These are phyloP conservation scores for Alternaria burnsii DNA, from an alignment of 2,329 filamentous ascomycete genomes.

Conservation along the genomic window DNA sequence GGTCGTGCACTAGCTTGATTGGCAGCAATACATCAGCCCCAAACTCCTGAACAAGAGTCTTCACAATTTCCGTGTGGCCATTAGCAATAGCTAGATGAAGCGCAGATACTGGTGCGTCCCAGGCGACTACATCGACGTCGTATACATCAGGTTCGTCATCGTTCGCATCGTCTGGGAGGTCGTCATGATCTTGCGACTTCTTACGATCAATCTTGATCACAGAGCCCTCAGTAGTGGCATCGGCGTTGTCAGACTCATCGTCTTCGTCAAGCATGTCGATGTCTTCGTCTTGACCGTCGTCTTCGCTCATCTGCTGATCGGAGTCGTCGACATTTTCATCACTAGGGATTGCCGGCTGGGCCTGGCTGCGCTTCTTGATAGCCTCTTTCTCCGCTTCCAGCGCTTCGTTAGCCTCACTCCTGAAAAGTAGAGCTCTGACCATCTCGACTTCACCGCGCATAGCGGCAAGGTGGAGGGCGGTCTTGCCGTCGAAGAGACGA, in stretches of 20 bases:
- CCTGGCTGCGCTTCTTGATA: constrained; percentile 38
- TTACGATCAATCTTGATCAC: constrained; percentile 66
- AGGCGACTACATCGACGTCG: constrained; percentile 79
- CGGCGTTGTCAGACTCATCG: constrained; percentile 44
- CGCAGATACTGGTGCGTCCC: constrained; percentile 78
- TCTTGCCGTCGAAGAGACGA: constrained; percentile 79
- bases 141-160: constrained; percentile 79
- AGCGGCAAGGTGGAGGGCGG: constrained; percentile 83
- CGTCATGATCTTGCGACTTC: constrained; percentile 52
- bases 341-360: background rate
- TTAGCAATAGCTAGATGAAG: constrained; percentile 81
- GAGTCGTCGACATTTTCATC: background rate
- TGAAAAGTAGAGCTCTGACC: constrained; percentile 74
- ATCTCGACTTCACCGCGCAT: constrained; percentile 74
- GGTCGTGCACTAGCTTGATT: constrained; percentile 67
- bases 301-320: constrained; percentile 33
- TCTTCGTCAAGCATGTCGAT: constrained; percentile 62
- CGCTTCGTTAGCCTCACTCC: constrained; percentile 77
- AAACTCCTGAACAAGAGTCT: constrained; percentile 72
- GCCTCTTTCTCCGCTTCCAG: constrained; percentile 67
- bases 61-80: constrained; percentile 74
- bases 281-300: constrained; percentile 58
- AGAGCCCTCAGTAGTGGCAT: constrained; percentile 75
- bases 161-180: constrained; percentile 61
- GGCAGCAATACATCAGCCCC: constrained; percentile 80